Evolutionary conservation across 1,284 basidiomycete genomes (phyloP).

Genomic region (Boletellus dicymbophilus): DNA sequence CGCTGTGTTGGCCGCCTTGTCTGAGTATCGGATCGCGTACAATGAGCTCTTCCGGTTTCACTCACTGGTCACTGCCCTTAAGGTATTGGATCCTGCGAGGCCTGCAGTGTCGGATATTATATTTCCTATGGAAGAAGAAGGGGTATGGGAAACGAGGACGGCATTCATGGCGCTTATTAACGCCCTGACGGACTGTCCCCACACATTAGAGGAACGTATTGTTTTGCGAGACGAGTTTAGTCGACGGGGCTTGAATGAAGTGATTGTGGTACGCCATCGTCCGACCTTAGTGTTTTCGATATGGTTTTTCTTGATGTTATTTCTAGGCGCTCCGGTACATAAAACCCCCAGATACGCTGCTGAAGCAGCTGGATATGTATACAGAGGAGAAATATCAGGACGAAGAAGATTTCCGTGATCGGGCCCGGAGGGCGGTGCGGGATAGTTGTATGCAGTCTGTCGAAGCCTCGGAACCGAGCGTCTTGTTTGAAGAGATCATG

Average conservation of each 20-base stretch:
- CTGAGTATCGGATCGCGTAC: conserved; percentile 74
- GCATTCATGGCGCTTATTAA: conserved; percentile 81
- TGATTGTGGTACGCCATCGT: conserved; percentile 66
- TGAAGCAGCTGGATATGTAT: conserved; percentile 80
- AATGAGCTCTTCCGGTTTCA: conserved; percentile 84
- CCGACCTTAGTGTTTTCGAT: neutral
- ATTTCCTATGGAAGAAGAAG: conserved; percentile 56
- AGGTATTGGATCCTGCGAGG: conserved; percentile 49
- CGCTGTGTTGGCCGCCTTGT: conserved; percentile 75
- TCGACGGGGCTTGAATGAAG: conserved; percentile 80
- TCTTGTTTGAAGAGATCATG: conserved; percentile 56
- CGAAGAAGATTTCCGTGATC: conserved; percentile 79
- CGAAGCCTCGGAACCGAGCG: conserved; percentile 48
- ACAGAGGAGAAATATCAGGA: conserved; percentile 90
- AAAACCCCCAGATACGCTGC: conserved; percentile 71
- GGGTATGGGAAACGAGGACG: conserved; percentile 81
- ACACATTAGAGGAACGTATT: conserved; percentile 78
- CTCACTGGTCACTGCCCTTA: conserved; percentile 67
- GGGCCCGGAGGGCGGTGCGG: conserved; percentile 47
- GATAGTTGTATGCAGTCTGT: conserved; percentile 36
- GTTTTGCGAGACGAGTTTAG: conserved; percentile 80
- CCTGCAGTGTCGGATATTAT: conserved; percentile 37
- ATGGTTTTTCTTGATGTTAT: neutral
- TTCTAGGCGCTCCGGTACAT: conserved; percentile 71
- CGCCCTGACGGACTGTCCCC: conserved; percentile 77